Conservation (phyloP, 2,329 filamentous ascomycete genomes). For the Neopestalotiopsis clavispora region DNA sequence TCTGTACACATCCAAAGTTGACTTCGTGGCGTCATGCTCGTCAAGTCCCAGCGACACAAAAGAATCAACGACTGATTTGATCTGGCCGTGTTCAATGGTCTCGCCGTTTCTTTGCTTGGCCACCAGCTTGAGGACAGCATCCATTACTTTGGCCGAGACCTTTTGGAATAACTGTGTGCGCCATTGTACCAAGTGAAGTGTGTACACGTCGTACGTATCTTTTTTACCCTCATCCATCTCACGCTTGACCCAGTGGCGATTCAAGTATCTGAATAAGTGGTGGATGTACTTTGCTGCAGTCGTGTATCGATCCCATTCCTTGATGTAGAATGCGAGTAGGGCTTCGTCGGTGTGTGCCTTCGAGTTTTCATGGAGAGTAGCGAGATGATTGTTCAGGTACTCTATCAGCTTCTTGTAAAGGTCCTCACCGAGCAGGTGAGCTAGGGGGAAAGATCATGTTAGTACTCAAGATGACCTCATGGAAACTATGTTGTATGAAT, state of each 20-base stretch:
- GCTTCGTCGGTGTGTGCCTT: slow-evolving; percentile 87
- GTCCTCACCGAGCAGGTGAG: slow-evolving; percentile 93
- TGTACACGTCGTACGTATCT: slow-evolving; percentile 97
- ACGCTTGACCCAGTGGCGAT: slow-evolving; percentile 97
- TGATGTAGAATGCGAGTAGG: slow-evolving; percentile 89
- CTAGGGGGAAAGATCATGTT: slow-evolving; percentile 48
- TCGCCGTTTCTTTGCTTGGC: slow-evolving; percentile 98
- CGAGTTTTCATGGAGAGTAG: slow-evolving; percentile 72
- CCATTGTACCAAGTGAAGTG: slow-evolving; percentile 94
- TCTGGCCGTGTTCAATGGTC: slow-evolving; percentile 95
- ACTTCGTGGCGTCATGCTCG: slow-evolving; percentile 90
- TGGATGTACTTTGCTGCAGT: slow-evolving; percentile 97
- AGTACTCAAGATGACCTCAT: neutral
- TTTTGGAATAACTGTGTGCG: slow-evolving; percentile 86
- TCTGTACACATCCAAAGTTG: slow-evolving; percentile 93
- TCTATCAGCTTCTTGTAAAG: slow-evolving; percentile 89
- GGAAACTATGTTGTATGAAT: neutral
- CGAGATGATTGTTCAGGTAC: slow-evolving; percentile 81
- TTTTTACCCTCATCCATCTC: slow-evolving; percentile 99
- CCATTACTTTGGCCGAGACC: slow-evolving; percentile 90
- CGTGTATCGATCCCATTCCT: slow-evolving; percentile 95
- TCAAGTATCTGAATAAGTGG: slow-evolving; percentile 94
- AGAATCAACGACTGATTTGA: slow-evolving; percentile 95
- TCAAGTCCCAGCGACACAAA: slow-evolving; percentile 95
- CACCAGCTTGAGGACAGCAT: slow-evolving; percentile 89